Evolutionary conservation across 2,329 filamentous ascomycete genomes (phyloP), one percentile per base, ranked within the genome.

Genomic region (Pseudogymnoascus sp.): DNA sequence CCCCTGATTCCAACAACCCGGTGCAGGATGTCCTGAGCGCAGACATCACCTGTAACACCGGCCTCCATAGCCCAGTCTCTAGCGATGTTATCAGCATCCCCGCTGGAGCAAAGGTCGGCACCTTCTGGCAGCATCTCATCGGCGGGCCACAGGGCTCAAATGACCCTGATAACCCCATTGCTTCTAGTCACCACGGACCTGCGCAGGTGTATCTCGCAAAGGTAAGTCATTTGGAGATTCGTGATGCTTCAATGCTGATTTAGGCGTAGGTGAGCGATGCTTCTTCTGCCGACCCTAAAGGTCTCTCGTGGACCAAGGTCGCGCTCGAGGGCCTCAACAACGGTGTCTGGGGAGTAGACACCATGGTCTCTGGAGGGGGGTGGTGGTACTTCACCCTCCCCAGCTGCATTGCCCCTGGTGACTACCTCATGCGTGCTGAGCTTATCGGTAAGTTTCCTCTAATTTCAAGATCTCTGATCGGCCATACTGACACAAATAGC

Each of bases 391-490:
- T 84, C 71, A 76, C 75, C 63, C 72, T 84, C 65, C 82, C 82
- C 43, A 70, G 74, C 31, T 82, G 79, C 73, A 76, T 84, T 64
- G 78, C 81, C 1, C 74, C 80, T 1, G 82, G 82, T 34, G 77
- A 84, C 60, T 84, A 84, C 67, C 76, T 85, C 31, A 75, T 85
- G 72, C 78, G 82, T 37, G 77, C 80, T 37, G 82, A 85, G 75
- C 75, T 82, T 49, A 74, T 82, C 38, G 80, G 80, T 7, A 9
- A 25, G 34, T n/a, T 59, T 36, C 62, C 68, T 37, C 75, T 83
- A 36, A 81, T 83, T 72, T 81, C 82, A 5, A 81, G 80, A 14
- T 74, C 73, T 67, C 67, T 63, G 14, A 67, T 65, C 3, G 74
- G 72, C 0, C 64, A 63, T 6, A 67, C 66, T 6, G 67, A 71